Evolutionary conservation across 768 basidiomycete species (phyloP).

Genomic region (Thelephora ganbajun): DNA sequence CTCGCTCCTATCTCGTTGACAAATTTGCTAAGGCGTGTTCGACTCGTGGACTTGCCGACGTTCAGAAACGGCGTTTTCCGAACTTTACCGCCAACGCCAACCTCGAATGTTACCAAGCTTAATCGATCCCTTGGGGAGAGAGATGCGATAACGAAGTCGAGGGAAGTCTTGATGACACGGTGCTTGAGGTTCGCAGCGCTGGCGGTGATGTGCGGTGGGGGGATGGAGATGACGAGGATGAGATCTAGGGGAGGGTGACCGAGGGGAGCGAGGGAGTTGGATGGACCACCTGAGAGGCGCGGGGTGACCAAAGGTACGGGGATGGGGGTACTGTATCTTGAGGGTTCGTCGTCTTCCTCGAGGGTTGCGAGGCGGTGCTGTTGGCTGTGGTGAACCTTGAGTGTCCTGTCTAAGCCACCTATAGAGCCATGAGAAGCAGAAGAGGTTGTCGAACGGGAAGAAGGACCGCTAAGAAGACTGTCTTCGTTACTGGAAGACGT

Average conservation of each 20-base stretch:
- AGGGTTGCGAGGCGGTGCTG: slow-evolving; percentile 47
- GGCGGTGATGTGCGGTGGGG: slow-evolving; percentile 53
- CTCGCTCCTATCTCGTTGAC: slow-evolving; percentile 51
- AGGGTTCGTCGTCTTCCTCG: slow-evolving; percentile 58
- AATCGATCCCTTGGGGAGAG: slow-evolving; percentile 69
- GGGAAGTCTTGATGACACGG: slow-evolving; percentile 76
- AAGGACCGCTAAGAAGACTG: slow-evolving; percentile 52
- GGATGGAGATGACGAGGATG: slow-evolving; percentile 82
- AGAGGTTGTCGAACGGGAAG: slow-evolving; percentile 53
- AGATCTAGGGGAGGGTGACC: slow-evolving; percentile 84
- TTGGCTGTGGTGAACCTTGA: not conserved
- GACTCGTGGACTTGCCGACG: slow-evolving; percentile 54
- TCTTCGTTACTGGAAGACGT: slow-evolving; percentile 39
- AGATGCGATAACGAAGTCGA: slow-evolving; percentile 76
- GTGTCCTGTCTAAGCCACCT: slow-evolving; percentile 1
- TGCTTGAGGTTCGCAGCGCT: slow-evolving; percentile 78
- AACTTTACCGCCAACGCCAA: slow-evolving; percentile 68
- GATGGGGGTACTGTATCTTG: slow-evolving; percentile 34
- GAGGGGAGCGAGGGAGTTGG: slow-evolving; percentile 69
- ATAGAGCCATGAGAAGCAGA: slow-evolving; percentile 60
- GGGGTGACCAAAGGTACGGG: slow-evolving; percentile 43
- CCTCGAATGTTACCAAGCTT: slow-evolving; percentile 86
- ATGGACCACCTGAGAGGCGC: slow-evolving; percentile 58
- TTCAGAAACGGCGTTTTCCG: slow-evolving; percentile 90
- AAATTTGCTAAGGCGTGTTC: slow-evolving; percentile 59